Base-by-base conservation (phyloP, 345 rosid genomes). In the Zanthoxylum bungeanum region DNA sequence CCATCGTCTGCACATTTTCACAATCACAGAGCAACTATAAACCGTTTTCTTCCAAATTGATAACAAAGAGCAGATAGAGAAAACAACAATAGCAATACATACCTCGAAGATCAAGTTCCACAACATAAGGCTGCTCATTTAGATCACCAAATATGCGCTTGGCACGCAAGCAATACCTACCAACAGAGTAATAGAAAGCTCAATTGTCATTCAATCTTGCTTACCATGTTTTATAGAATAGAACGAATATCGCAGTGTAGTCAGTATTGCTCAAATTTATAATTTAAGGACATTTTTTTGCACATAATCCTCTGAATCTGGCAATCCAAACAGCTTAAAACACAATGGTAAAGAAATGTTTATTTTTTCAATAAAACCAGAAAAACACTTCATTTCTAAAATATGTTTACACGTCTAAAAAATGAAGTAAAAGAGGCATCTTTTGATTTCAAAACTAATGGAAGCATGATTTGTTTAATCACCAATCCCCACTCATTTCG, bases 61-160 rank as follows among this genome's bases (percentile, higher is more conserved):
- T 22, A 49, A 8, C 21, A 70, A 5, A 42, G 24, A 25, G 28
- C 37, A 39, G 44, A 21, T 47, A 61, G n/a, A 9, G 34, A 53
- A 24, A 42, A 59, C 19, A 59, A 78, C n/a, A 34, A 66, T 70
- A 39, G 64, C 75, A 28, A 69, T 27, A 69, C 30, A 30, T 86
- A 90, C 96, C 93, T 83, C 89, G 79, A 60, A 87, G 84, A 77
- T 90, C 91, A 73, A 90, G 96, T 85, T 88, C 96, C 25, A 88
- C 85, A 31, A 90, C 82, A 76, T 73, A 74, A 1, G 93, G 88
- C 24, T 57, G 71, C 81, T 82, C 81, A 63, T 71, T 74, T 69
- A 90, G 79, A 37, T 88, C 88, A 65, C 84, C 65, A 65, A 89
- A 86, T 58, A 89, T 73, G 59, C 73, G 79, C 75, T 89, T 89